Base-by-base conservation (phyloP, 805 yeast genomes). In the Spathaspora sp. region DNA sequence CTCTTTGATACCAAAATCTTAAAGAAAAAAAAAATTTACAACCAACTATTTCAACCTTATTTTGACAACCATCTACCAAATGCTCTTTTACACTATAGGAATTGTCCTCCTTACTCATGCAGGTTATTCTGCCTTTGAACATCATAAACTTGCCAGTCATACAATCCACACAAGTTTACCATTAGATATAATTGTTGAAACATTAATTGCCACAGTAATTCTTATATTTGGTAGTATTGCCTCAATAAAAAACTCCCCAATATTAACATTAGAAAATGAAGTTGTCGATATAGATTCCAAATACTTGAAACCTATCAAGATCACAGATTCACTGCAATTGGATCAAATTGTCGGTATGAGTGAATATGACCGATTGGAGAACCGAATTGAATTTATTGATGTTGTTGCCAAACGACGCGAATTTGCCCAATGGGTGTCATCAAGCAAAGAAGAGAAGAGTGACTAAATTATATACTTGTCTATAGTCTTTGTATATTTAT, bases 111-210 rank as follows among this genome's bases (percentile, higher is more conserved):
- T 81, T 38, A 47, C 71, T 1, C 85, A 82, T 59, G 75, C 83
- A 1, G 82, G 78, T 1, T 80, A 78, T 55, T 81, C 85, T 6
- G 73, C 85, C 2, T 77, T 75, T 55, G 84, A 81, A 58, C 73
- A 72, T 63, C 76, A 76, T 57, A 77, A 75, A 57, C 63, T 74
- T 35, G 48, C 61, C 44, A 23, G 57, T 6, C 45, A 55, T 16
- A 19, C 52, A 6, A 31, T 53, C 18, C 42, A 53, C 39, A 45
- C 53, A 10, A 43, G 52, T 12, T 57, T 78, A 43, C 82, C 83
- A 1, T 47, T 61, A 6, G 86, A 81, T 59, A 73, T 86, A 20
- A 61, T 70, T 31, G 48, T 80, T 16, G 90, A 86, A 60, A 73
- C 81, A 1, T 46, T 74, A 1, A 39, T 78, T 5, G 85, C 85